Evolutionary conservation across 371 early-diverging fungal species (phyloP), one percentile per base, ranked within the genome.

Genomic region (Funneliformis caledonium): DNA sequence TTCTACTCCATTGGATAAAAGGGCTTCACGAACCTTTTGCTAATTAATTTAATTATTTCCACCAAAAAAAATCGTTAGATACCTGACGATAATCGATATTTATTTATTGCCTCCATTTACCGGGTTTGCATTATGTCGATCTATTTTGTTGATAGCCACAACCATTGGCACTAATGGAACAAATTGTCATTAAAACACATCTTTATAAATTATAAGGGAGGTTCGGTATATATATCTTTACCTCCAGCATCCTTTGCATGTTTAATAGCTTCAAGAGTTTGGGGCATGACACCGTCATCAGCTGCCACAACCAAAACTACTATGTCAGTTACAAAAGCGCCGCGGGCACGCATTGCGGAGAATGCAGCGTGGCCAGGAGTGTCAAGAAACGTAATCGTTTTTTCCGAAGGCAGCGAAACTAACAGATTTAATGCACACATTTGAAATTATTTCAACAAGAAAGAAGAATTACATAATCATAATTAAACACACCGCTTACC

Each of bases 351-450:
- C 98, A 98, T 98, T 1, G 93, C 91, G n/a, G 93, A 92, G 84
- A 97, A 98, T 0, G 97, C 98, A 0, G 97, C 96, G 81, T 98
- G 99, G 12, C 99, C 99, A 0, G 99, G 99, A 1, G 98, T 97
- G 82, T 98, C 99, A 82, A 98, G 85, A 82, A 98, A 97, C 2
- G 99, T 97, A 78, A 98, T 97, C 48, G 86, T 87, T 80, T 93
- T 89, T 88, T 87, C 0, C 91, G 92, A 22, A 92, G 93, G 26
- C 92, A 83, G 47, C 72, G 48, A 14, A n/a, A 82, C 81, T 82
- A 26, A 16, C 14, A 26, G 12, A 22, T 16, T 31, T 11, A 22
- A 45, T 1, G n/a, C 33, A 7, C 7, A 73, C 8, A 37, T 16
- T 12, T 47, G 19, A 37, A 42, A 3, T 50, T 14, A 14, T 6